Evolutionary conservation across 805 yeast genomes (phyloP), one percentile per base, ranked within the genome.

Genomic region (Metschnikowia vanudenii): DNA sequence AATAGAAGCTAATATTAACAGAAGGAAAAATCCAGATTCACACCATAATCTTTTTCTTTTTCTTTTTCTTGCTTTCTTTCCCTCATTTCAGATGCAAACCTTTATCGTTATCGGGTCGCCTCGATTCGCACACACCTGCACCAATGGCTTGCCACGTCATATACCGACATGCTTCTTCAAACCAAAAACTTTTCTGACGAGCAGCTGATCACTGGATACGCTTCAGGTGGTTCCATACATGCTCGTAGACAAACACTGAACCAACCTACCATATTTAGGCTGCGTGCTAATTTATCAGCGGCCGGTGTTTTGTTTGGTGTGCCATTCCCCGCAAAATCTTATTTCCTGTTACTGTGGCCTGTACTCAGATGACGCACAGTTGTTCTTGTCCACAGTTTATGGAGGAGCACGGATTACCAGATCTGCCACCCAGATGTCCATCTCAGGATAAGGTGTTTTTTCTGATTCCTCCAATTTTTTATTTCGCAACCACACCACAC

Each of bases 341-440:
- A 30, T 13, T 14, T 6, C 17, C 24, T 20, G 12, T 18, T 13
- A n/a, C 28, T 22, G 38, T n/a, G 24, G 29, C 40, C 40, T 37
- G 40, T 13, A 24, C 32, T 9, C 29, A 26, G 40, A 26, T 26
- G 40, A 37, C 40, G 40, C 40, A 37, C 24, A 5, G 16, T 4
- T 16, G n/a, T 9, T 24, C n/a, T 11, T 31, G 29, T 9, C 32
- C 31, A 37, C 22, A 19, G 17, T 8, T 33, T 19, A 22, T 36
- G 12, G 38, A 20, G 26, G 22, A 13, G 38, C 26, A 22, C 38
- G 12, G 16, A 36, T 22, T 12, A 20, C 38, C 17, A 36, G 38
- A 36, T 36, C 38, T 22, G 17, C 26, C 37, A 13, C 38, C 7
- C 17, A 6, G 12, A 10, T 22, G 12, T 26, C 28, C 28, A 26